Conservation (phyloP, 1,284 basidiomycete species). For the Trametes versicolor region DNA sequence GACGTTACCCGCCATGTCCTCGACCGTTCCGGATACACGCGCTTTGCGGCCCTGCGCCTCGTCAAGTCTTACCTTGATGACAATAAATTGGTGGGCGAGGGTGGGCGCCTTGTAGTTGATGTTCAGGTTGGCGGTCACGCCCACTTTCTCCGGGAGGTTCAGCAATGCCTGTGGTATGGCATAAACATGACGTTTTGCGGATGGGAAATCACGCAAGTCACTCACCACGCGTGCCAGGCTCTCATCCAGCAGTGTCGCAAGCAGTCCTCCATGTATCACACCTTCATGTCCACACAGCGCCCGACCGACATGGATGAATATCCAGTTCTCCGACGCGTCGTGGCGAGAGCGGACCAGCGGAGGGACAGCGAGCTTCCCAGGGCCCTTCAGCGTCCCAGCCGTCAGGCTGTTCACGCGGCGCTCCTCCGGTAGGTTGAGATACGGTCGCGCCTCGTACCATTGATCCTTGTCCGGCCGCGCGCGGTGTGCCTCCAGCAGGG, state of each 20-base stretch:
- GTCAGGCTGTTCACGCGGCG: slow-evolving; percentile 83
- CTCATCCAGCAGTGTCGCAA: slow-evolving; percentile 94
- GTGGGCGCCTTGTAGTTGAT: slow-evolving; percentile 86
- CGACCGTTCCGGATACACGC: slow-evolving; percentile 75
- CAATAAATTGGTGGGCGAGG: slow-evolving; percentile 86
- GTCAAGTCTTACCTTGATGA: slow-evolving; percentile 71
- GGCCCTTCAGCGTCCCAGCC: slow-evolving; percentile 85
- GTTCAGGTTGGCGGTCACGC: slow-evolving; percentile 88
- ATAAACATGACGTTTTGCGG: neutral
- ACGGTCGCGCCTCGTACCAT: slow-evolving; percentile 86
- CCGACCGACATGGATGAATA: slow-evolving; percentile 85
- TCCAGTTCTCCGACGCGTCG: slow-evolving; percentile 78
- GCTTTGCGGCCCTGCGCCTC: slow-evolving; percentile 83
- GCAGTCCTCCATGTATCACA: slow-evolving; percentile 91
- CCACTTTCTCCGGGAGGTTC: slow-evolving; percentile 89
- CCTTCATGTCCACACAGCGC: slow-evolving; percentile 94
- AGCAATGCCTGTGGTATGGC: slow-evolving; percentile 69
- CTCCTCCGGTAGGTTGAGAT: slow-evolving; percentile 73
- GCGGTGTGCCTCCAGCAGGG: slow-evolving; percentile 65
- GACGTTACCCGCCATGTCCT: slow-evolving; percentile 80
- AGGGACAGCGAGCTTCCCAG: slow-evolving; percentile 82
- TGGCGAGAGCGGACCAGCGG: slow-evolving; percentile 80
- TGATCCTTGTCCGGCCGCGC: slow-evolving; percentile 56
- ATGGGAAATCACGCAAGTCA: slow-evolving; percentile 31
- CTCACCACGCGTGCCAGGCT: slow-evolving; percentile 83